Conservation (phyloP, 1,284 basidiomycete genomes). For the Pascua guehoae region DNA sequence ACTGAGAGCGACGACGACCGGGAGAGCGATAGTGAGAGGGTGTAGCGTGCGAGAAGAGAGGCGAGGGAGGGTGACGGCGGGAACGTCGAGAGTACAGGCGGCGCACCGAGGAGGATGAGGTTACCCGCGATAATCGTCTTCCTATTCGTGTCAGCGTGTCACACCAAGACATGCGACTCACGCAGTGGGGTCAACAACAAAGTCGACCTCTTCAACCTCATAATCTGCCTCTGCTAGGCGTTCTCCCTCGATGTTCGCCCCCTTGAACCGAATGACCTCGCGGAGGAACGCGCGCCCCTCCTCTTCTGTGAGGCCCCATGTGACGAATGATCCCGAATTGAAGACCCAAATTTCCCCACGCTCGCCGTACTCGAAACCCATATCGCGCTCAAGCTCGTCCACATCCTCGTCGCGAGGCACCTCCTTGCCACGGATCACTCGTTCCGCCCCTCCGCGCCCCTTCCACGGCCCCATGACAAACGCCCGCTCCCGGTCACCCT, state of each 20-base stretch:
- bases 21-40: constrained; percentile 82
- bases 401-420: constrained; percentile 35
- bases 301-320: constrained; percentile 80
- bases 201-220: constrained; percentile 85
- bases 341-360: constrained; percentile 86
- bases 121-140: constrained; percentile 80
- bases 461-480: constrained; percentile 49
- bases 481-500: constrained; percentile 43
- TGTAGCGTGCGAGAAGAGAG: constrained; percentile 73
- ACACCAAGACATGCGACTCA: constrained; percentile 49
- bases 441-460: constrained; percentile 41
- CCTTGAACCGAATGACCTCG: constrained; percentile 57
- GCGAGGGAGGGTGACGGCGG: constrained; percentile 44
- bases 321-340: constrained; percentile 76
- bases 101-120: constrained; percentile 77
- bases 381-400: constrained; percentile 48
- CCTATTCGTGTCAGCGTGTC: constrained; percentile 49
- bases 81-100: constrained; percentile 51
- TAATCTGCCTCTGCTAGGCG: constrained; percentile 58
- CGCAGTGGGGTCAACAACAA: constrained; percentile 81
- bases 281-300: constrained; percentile 66
- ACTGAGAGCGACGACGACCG: constrained; percentile 79
- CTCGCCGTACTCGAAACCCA: constrained; percentile 53
- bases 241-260: constrained; percentile 59
- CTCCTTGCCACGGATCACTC: constrained; percentile 39